Evolutionary conservation across 495 filamentous ascomycete species (phyloP).

Genomic region (Penicillium maclennaniae): DNA sequence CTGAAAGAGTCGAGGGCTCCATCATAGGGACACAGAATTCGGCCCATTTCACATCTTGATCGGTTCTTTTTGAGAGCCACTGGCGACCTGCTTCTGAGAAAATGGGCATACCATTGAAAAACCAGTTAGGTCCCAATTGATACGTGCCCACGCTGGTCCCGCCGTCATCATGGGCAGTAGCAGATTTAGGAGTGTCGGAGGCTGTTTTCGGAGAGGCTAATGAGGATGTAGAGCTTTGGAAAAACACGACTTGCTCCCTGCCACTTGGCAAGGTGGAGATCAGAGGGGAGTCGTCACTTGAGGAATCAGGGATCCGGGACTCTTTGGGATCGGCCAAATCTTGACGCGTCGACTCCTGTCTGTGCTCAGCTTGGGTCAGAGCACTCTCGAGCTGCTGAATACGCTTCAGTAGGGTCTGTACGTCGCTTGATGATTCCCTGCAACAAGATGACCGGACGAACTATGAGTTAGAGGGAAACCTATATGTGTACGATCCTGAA

Average conservation of each 20-base stretch:
- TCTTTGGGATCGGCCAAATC: not conserved
- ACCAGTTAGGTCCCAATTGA: constrained; percentile 17
- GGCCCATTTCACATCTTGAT: constrained; percentile 3
- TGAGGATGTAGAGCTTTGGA: not conserved
- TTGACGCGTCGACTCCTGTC: not conserved
- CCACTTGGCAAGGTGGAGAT: not conserved
- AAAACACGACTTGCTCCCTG: not conserved
- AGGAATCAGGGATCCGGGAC: not conserved
- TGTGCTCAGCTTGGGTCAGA: not conserved
- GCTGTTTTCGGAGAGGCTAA: too few species aligned
- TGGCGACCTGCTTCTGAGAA: constrained; percentile 8
- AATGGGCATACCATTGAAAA: constrained; percentile 18
- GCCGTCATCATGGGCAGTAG: too few species aligned
- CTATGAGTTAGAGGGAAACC: too few species aligned
- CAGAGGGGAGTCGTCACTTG: not conserved
- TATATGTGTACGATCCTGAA: too few species aligned
- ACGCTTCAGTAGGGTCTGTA: constrained; percentile 6
- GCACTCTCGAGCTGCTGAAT: constrained; percentile 10
- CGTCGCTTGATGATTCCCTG: too few species aligned
- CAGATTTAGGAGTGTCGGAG: too few species aligned
- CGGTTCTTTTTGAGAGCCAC: constrained; percentile 17
- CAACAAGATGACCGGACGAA: too few species aligned
- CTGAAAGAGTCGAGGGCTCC: not conserved
- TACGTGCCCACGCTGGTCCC: too few species aligned
- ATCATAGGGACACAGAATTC: constrained; percentile 7